These are phyloP conservation scores for Amphichorda felina DNA, from an alignment of 2,329 filamentous ascomycete species.

Conservation along the genomic window DNA sequence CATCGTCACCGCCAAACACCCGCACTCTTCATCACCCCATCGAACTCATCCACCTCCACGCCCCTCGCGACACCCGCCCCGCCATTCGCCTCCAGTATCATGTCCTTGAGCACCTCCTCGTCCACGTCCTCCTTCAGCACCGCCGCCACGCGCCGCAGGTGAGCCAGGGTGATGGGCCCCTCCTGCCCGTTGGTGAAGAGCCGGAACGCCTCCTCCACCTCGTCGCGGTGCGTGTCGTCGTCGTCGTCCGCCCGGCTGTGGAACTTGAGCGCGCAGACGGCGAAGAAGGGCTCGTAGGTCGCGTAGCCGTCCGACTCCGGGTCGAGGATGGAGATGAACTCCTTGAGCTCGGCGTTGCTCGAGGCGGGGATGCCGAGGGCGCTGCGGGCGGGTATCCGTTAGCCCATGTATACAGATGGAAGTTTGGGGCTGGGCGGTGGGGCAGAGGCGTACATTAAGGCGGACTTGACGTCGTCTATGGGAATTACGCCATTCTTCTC, in stretches of 20 bases:
- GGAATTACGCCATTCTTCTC: conserved; percentile 63
- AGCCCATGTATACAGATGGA: too few species aligned
- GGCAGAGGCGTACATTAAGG: conserved; percentile 49
- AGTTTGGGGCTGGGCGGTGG: neutral
- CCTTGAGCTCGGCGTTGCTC: conserved; percentile 53
- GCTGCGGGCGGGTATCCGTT: conserved; percentile 31
- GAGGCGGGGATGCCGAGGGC: conserved; percentile 69
- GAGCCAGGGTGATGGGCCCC: conserved; percentile 62
- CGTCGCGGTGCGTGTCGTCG: conserved; percentile 43
- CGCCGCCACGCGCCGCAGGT: conserved; percentile 67
- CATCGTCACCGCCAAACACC: conserved; percentile 63
- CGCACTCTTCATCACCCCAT: conserved; percentile 72
- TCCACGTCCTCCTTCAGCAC: conserved; percentile 74
- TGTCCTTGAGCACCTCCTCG: conserved; percentile 78
- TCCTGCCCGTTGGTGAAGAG: conserved; percentile 56
- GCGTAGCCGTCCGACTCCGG: conserved; percentile 70
- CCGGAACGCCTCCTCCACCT: conserved; percentile 71
- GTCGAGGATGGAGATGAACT: conserved; percentile 73
- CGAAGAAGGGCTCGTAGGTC: conserved; percentile 70
- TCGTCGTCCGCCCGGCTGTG: conserved; percentile 46
- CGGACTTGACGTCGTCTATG: conserved; percentile 56
- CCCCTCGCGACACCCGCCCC: conserved; percentile 59
- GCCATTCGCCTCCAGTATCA: conserved; percentile 90
- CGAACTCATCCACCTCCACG: conserved; percentile 71
- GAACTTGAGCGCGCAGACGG: conserved; percentile 79